phyloP scores from a whole-genome alignment of 1,139 yeast species.

The Suhomyces maxii region DNA sequence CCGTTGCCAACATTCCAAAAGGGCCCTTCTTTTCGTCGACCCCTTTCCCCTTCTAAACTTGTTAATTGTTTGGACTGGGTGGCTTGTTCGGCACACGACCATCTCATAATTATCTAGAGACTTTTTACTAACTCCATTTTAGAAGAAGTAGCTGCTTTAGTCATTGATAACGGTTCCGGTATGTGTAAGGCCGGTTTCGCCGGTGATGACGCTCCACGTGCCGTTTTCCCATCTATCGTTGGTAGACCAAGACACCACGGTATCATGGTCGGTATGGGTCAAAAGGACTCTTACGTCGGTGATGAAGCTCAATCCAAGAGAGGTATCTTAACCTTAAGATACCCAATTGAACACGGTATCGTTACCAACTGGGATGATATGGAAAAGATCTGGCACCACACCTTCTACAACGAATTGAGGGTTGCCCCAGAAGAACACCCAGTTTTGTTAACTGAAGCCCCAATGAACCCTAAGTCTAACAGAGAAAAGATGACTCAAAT shows the following conservation, averaged over 20 bases:
- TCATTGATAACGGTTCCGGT: slow-evolving; percentile 99
- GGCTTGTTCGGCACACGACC: slow-evolving; percentile 6
- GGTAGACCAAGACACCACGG: slow-evolving; percentile 99
- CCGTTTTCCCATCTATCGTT: slow-evolving; percentile 99
- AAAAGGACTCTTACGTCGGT: slow-evolving; percentile 99
- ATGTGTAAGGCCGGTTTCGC: slow-evolving; percentile 99
- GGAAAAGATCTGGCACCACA: slow-evolving; percentile 99
- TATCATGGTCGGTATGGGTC: slow-evolving; percentile 99
- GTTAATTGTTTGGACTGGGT: background rate
- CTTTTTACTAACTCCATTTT: slow-evolving; percentile 23
- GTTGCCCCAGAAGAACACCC: slow-evolving; percentile 99
- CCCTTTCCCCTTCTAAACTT: too few species aligned
- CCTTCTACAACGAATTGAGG: slow-evolving; percentile 95
- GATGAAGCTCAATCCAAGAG: slow-evolving; percentile 99
- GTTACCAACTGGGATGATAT: slow-evolving; percentile 99
- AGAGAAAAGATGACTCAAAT: slow-evolving; percentile 99
- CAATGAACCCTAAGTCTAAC: slow-evolving; percentile 98
- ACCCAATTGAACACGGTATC: slow-evolving; percentile 99
- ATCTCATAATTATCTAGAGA: background rate
- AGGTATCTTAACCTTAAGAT: slow-evolving; percentile 98
- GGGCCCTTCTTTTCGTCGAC: too few species aligned
- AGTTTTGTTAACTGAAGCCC: slow-evolving; percentile 96
- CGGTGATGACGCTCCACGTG: slow-evolving; percentile 99
- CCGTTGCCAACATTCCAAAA: too few species aligned
- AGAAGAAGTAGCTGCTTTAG: slow-evolving; percentile 69